Evolutionary conservation across 805 yeast species (phyloP).

Genomic region (Teunomyces tritomae): DNA sequence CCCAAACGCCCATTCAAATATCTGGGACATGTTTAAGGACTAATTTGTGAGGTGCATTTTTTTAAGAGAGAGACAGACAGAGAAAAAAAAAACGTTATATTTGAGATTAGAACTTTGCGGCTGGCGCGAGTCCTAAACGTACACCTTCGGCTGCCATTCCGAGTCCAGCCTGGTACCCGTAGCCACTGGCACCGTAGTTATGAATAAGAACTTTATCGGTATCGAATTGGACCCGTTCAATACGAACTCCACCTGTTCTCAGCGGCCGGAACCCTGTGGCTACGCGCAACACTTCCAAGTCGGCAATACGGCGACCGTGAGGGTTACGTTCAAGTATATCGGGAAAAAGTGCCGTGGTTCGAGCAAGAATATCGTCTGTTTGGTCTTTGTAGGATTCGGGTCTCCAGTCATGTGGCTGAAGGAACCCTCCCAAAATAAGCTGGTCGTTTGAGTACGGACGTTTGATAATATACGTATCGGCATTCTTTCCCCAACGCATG

Average conservation of each 20-base stretch:
- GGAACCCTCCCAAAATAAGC: conserved; percentile 71
- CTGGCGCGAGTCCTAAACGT: conserved; percentile 3
- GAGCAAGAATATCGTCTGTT: conserved; percentile 57
- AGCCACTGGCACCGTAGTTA: conserved; percentile 69
- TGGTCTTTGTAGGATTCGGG: conserved; percentile 57
- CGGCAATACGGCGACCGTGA: conserved; percentile 28
- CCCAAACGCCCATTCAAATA: conserved; percentile 93
- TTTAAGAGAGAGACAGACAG: background rate
- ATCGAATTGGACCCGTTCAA: conserved; percentile 50
- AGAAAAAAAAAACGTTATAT: background rate
- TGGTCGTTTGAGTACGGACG: conserved; percentile 66
- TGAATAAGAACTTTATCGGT: conserved; percentile 47
- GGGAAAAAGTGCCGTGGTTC: conserved; percentile 55
- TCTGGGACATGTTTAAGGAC: conserved; percentile 7
- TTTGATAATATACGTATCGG: conserved; percentile 68
- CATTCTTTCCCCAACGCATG: conserved; percentile 58
- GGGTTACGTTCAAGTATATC: conserved; percentile 41
- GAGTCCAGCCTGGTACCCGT: conserved; percentile 64
- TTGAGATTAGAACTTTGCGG: conserved; percentile 2
- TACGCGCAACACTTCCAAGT: conserved; percentile 55
- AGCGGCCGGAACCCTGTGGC: conserved; percentile 78
- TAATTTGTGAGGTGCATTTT: background rate
- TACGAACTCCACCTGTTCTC: conserved; percentile 71
- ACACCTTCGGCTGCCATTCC: conserved; percentile 58
- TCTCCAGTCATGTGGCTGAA: conserved; percentile 62